phyloP scores from a whole-genome alignment of 768 basidiomycete species.

The Mycena pura region DNA sequence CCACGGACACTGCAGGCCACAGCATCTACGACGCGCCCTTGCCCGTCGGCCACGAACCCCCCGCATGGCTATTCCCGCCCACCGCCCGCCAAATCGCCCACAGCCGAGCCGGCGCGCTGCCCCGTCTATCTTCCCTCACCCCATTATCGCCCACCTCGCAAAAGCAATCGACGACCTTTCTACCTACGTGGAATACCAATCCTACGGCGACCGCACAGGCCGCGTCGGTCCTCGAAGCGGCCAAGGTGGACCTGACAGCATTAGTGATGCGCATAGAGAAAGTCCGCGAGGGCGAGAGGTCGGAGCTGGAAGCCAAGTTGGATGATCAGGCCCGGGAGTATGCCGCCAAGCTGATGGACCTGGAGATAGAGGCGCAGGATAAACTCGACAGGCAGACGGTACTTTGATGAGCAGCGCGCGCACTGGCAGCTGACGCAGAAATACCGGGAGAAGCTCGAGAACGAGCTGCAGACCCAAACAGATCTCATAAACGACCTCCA shows the following conservation, averaged over 20 bases:
- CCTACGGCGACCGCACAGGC: slow-evolving; percentile 73
- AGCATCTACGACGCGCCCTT: slow-evolving; percentile 73
- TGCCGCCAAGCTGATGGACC: slow-evolving; percentile 75
- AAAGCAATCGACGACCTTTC: slow-evolving; percentile 92
- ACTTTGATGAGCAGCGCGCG: slow-evolving; percentile 79
- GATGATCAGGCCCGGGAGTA: slow-evolving; percentile 90
- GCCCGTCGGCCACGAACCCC: slow-evolving; percentile 94
- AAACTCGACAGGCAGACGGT: slow-evolving; percentile 82
- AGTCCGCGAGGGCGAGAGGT: slow-evolving; percentile 80
- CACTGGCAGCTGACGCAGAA: slow-evolving; percentile 73
- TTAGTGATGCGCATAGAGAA: slow-evolving; percentile 80
- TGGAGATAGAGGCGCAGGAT: slow-evolving; percentile 87
- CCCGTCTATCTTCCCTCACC: slow-evolving; percentile 87
- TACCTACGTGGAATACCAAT: slow-evolving; percentile 77
- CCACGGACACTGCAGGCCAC: slow-evolving; percentile 30
- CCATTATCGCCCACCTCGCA: slow-evolving; percentile 92
- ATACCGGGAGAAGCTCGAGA: slow-evolving; percentile 86
- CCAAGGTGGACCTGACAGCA: slow-evolving; percentile 80
- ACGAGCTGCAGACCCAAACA: slow-evolving; percentile 86
- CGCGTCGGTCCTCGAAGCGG: slow-evolving; percentile 76
- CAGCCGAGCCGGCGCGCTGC: slow-evolving; percentile 52
- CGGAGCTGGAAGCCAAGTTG: slow-evolving; percentile 63
- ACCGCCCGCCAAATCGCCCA: slow-evolving; percentile 52
- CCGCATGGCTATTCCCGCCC: slow-evolving; percentile 85
- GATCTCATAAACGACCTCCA: slow-evolving; percentile 96